Evolutionary conservation across 2,329 filamentous ascomycete species (phyloP), one percentile per base, ranked within the genome.

Genomic region (Penicillium expansum): DNA sequence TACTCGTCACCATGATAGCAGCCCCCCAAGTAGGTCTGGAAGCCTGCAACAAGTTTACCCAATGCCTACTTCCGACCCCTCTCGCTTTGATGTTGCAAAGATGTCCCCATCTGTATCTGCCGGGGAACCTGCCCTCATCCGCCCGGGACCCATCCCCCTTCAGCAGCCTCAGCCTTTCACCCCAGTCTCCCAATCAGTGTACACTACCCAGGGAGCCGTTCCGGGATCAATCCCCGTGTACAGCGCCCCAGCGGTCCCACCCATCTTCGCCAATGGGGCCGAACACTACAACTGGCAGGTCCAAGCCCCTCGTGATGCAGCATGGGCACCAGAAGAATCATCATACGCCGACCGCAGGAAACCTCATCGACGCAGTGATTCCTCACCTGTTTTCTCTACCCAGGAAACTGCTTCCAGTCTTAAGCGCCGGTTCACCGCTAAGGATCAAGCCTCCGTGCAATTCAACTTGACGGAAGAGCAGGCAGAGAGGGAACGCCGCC

Each of bases 131-230:
- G 63, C 70, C 20, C 54, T 72, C 9, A 66, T 75, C 39, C 80
- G 83, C 41, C 83, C 86, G 5, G 84, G 78, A 6, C 80, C 84
- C 0, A 82, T 91, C 32, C 86, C 87, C 11, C 80, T 97, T n/a
- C 89, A 94, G 70, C 91, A 96, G 66, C 92, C 92, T 2, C 88
- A 92, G 64, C 92, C 92, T 2, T 83, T 90, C 57, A 80, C 83
- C 2, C 90, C 90, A 0, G 85, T 95, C 3, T 86, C 87, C 37
- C 83, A 83, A 59, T 83, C 83, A 18, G 81, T 92, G 1, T 90
- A 91, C 65, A 82, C 75, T 20, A 74, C 74, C 5, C 77, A 80
- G 58, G 69, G 72, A 13, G 69, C 33, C 7, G 30, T 61, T 14
- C 59, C 62, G 11, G 60, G 73, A 11, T 64, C 72, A 16, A 73